Evolutionary conservation across 768 basidiomycete genomes (phyloP), one percentile per base, ranked within the genome.

Genomic region (Pleurotus platypus): DNA sequence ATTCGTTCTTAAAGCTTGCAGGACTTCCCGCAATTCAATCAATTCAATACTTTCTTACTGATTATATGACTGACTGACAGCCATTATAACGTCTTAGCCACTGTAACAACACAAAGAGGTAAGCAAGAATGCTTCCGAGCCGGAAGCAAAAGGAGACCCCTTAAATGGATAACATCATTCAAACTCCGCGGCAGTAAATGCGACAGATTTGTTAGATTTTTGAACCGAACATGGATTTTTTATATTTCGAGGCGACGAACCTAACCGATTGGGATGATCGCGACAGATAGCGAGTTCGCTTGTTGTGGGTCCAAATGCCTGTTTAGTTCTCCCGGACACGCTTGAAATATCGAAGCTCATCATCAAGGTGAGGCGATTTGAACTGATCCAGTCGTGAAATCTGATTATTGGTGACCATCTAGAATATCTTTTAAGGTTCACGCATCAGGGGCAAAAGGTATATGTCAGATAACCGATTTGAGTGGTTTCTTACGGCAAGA

Each of bases 381-480:
- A 35, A 35, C 30, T 35, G 30, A 35, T 35, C 30, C 30, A 35
- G 9, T 35, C 30, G 8, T 35, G 30, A 35, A 35, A 35, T 35
- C 30, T 35, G 30, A 35, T 35, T 35, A 35, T 35, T 35, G 8
- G 30, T 35, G 30, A 35, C 30, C 30, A 35, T 35, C 8, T 35
- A 35, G 30, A 11, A 35, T 11, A 35, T 35, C 8, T 35, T 35
- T 35, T 35, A 20, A 38, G 27, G 49, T 37, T 50, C 49, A 50
- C 30, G 30, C 30, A 35, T 45, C 42, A 18, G 42, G 51, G 51
- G 39, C 13, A 24, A 50, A 26, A 20, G 27, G 13, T 11, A 37
- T 38, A 51, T 54, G 51, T 54, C 51, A 54, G 46, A 56, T 47
- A 47, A 46, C 43, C 55, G 40, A 56, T 47, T 56, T 47, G 35